A percentile compares a stretch with the other conserved stretches of the same genome.
Evolutionary conservation across 1,284 basidiomycete species (phyloP).

Genomic region (Irpex sp.): DNA sequence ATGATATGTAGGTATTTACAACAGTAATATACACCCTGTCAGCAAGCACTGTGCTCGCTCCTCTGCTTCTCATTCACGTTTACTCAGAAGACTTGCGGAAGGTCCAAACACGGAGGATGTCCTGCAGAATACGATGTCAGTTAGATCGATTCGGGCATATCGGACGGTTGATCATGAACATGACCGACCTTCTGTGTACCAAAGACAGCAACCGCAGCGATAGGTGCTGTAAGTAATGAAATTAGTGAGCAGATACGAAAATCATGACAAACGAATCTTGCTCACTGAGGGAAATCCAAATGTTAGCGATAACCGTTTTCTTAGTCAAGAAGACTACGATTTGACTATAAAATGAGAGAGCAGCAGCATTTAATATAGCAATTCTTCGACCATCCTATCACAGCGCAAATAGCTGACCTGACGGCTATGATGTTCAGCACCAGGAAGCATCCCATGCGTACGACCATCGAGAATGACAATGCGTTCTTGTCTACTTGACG

Average conservation of each 20-base stretch:
- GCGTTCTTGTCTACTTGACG: constrained; percentile 16
- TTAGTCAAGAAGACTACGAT: constrained; percentile 19
- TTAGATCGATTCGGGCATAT: neutral
- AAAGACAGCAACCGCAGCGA: constrained; percentile 20
- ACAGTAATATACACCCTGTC: neutral
- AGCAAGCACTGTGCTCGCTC: neutral
- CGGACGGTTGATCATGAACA: neutral
- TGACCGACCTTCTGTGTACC: constrained; percentile 17
- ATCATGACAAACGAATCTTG: neutral
- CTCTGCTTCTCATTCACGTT: neutral
- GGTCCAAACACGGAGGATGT: constrained; percentile 19
- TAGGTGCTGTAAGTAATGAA: constrained; percentile 13
- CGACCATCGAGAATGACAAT: constrained; percentile 15
- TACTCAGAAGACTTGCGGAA: constrained; percentile 13
- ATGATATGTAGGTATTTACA: neutral
- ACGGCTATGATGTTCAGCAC: constrained; percentile 19
- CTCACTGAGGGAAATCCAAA: constrained; percentile 18
- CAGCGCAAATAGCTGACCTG: too few species aligned
- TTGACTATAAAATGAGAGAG: constrained; percentile 4
- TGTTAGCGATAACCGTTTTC: constrained; percentile 17
- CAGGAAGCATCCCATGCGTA: constrained; percentile 19
- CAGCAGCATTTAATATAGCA: neutral
- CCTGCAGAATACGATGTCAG: constrained; percentile 8
- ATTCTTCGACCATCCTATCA: too few species aligned
- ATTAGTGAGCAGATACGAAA: neutral